phyloP scores from a whole-genome alignment of 2,329 filamentous ascomycete genomes.

The Ascochyta viciae-villosae region DNA sequence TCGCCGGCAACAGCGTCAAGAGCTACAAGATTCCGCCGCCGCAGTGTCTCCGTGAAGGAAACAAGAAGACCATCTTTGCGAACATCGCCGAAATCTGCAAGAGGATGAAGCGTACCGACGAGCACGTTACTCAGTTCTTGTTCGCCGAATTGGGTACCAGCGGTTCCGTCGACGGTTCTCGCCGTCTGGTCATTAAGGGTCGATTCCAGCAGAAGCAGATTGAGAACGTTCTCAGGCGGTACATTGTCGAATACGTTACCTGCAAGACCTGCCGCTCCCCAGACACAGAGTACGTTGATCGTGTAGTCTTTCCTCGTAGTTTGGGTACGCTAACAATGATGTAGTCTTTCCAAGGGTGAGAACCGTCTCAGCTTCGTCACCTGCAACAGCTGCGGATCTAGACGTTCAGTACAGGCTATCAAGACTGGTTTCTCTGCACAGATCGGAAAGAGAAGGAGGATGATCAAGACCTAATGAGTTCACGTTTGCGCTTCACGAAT shows the following conservation, averaged over 20 bases:
- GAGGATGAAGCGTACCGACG: slow-evolving; percentile 98
- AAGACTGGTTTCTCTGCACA: slow-evolving; percentile 99
- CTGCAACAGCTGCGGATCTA: slow-evolving; percentile 73
- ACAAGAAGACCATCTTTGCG: slow-evolving; percentile 97
- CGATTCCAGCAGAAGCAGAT: slow-evolving; percentile 99
- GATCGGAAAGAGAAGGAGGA: slow-evolving; percentile 97
- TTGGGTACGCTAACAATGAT: slow-evolving; percentile 70
- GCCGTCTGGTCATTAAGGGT: slow-evolving; percentile 97
- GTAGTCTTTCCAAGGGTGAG: slow-evolving; percentile 97
- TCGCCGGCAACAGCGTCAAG: slow-evolving; percentile 85
- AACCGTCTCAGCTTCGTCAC: slow-evolving; percentile 99
- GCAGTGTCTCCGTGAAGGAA: slow-evolving; percentile 98
- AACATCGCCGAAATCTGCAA: slow-evolving; percentile 99
- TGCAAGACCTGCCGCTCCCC: slow-evolving; percentile 84
- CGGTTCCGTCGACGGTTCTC: slow-evolving; percentile 87
- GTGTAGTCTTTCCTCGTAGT: background rate
- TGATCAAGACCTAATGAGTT: slow-evolving; percentile 70
- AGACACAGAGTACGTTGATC: slow-evolving; percentile 34
- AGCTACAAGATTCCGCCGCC: slow-evolving; percentile 99
- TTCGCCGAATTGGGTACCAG: slow-evolving; percentile 98
- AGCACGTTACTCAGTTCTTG: slow-evolving; percentile 95
- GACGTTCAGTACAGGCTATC: slow-evolving; percentile 94
- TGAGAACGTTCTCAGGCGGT: slow-evolving; percentile 94
- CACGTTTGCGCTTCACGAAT: slow-evolving; percentile 29
- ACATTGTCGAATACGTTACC: slow-evolving; percentile 97